Percentiles rank a stretch among this genome's conserved stretches.
These are phyloP conservation scores for Cercospora brassicicola DNA, from an alignment of 2,329 filamentous ascomycete species.

Conservation along the genomic window DNA sequence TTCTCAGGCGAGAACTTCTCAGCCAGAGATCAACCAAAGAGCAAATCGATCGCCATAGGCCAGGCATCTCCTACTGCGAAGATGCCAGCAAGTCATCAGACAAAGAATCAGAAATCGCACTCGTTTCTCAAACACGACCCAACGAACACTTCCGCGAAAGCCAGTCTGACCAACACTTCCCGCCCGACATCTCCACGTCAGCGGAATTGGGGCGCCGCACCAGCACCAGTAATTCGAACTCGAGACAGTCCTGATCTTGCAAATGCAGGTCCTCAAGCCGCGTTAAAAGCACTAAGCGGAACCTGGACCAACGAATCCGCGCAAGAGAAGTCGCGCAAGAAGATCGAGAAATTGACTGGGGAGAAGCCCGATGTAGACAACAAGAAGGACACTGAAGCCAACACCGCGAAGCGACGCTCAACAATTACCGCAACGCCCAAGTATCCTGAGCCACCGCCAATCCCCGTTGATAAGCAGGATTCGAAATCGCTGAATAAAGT, in stretches of 20 bases:
- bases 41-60: neutral
- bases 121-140: constrained; percentile 27
- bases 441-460: constrained; percentile 25
- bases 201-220: neutral
- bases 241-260: neutral
- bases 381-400: constrained; percentile 26
- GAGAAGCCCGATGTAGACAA: constrained; percentile 1
- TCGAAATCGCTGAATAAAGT: constrained; percentile 35
- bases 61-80: neutral
- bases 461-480: constrained; percentile 14
- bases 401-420: constrained; percentile 35
- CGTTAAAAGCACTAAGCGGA: constrained; percentile 1
- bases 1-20: constrained; percentile 24
- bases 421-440: constrained; percentile 34
- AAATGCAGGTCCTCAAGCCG: neutral
- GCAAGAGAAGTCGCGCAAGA: constrained; percentile 11
- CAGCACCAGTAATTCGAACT: neutral
- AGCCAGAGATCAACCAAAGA: constrained; percentile 16
- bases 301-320: constrained; percentile 7
- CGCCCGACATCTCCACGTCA: constrained; percentile 10
- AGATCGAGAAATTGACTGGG: constrained; percentile 12
- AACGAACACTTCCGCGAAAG: constrained; percentile 3
- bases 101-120: constrained; percentile 17
- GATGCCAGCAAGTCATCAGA: constrained; percentile 3
- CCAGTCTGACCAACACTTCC: neutral